Evolutionary conservation across 208 protist genomes (phyloP).

Genomic region (Naegleria fowleri): DNA sequence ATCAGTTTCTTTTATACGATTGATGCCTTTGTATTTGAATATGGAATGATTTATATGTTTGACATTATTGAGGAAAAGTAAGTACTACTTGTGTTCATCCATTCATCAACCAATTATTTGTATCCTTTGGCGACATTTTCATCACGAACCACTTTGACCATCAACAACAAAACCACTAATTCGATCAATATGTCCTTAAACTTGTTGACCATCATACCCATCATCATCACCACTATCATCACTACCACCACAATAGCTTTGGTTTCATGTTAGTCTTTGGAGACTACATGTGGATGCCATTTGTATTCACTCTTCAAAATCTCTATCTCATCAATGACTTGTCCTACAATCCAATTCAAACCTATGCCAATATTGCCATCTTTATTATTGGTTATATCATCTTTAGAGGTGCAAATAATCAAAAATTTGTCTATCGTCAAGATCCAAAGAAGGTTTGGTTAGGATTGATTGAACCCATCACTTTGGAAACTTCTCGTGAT

Average conservation of each 20-base stretch:
- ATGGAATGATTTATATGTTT: constrained; percentile 51
- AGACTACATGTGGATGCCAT: constrained; percentile 55
- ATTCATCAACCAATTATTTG: no score
- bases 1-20: constrained; percentile 47
- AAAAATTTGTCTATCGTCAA: constrained; percentile 52
- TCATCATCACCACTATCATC: no score
- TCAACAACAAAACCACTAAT: no score
- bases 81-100: background rate
- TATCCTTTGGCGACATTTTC: no score
- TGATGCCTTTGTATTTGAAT: constrained; percentile 56
- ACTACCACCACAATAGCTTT: constrained; percentile 31
- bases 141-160: no score
- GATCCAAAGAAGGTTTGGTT: constrained; percentile 45
- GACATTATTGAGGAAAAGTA: constrained; percentile 59
- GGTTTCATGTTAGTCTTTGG: constrained; percentile 62
- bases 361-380: constrained; percentile 37
- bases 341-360: background rate
- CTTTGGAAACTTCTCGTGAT: constrained; percentile 65
- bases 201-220: no score
- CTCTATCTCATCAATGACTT: constrained; percentile 42
- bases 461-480: constrained; percentile 44
- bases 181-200: no score
- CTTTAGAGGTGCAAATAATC: constrained; percentile 54
- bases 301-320: constrained; percentile 55
- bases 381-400: constrained; percentile 47